Conservation (phyloP, 1,139 yeast species). For the Yamadazyma trypodendri region DNA sequence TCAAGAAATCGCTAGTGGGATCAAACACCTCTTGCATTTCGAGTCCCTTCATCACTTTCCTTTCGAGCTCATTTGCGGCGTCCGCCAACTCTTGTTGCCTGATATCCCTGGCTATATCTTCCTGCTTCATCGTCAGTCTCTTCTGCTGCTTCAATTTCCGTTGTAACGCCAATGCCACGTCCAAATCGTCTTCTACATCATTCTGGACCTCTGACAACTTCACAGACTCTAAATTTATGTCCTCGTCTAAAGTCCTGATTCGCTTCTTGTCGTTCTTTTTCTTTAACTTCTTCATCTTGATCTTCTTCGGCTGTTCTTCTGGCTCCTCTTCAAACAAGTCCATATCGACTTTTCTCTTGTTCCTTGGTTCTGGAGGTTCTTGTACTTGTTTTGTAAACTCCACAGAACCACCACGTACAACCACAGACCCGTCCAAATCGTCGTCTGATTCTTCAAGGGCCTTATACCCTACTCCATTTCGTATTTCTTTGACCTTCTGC, state of each 20-base stretch:
- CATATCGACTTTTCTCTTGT: conserved; percentile 9
- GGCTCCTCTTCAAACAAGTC: conserved; percentile 27
- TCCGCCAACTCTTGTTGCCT: conserved; percentile 28
- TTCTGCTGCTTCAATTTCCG: conserved; percentile 40
- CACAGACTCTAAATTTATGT: conserved; percentile 33
- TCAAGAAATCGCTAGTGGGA: conserved; percentile 60
- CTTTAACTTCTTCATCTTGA: conserved; percentile 49
- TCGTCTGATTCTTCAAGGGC: conserved; percentile 9
- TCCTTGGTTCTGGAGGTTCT: neutral
- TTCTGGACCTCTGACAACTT: conserved; percentile 27
- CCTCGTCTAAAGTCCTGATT: conserved; percentile 17
- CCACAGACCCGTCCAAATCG: conserved; percentile 13
- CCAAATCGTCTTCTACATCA: conserved; percentile 51
- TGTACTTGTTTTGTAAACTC: neutral
- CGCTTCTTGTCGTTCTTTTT: conserved; percentile 18
- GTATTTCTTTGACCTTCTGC: conserved; percentile 24
- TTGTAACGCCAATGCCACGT: conserved; percentile 35
- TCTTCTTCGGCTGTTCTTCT: conserved; percentile 9
- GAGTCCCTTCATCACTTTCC: conserved; percentile 24
- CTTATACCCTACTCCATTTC: conserved; percentile 23
- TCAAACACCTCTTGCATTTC: conserved; percentile 36
- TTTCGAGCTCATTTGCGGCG: conserved; percentile 27
- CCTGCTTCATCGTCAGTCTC: conserved; percentile 34
- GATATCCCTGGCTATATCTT: conserved; percentile 49
- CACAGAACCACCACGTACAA: neutral